Evolutionary conservation across 306 rosid species (phyloP).

Genomic region (Abrus pulchellus): DNA sequence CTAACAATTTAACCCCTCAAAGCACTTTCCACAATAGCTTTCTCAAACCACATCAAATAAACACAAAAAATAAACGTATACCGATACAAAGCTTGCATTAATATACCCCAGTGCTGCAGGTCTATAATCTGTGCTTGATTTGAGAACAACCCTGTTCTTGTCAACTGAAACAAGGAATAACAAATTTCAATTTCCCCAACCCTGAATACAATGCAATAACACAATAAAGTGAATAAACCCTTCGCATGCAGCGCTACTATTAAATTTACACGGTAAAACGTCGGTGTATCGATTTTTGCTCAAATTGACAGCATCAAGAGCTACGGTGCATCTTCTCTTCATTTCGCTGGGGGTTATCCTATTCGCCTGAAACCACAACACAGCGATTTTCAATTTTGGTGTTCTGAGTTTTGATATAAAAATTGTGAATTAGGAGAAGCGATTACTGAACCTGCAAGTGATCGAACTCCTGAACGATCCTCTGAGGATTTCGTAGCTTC

Average conservation of each 20-base stretch:
- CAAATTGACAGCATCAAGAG: constrained; percentile 71
- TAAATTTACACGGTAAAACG: constrained; percentile 78
- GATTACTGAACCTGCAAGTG: constrained; percentile 64
- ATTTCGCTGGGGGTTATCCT: constrained; percentile 72
- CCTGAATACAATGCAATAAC: neutral
- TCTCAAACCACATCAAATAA: constrained; percentile 21
- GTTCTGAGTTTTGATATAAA: neutral
- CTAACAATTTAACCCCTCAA: constrained; percentile 11
- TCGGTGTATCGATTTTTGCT: constrained; percentile 80
- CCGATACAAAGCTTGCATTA: constrained; percentile 88
- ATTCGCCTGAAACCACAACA: constrained; percentile 59
- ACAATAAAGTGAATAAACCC: neutral
- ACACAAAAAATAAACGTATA: constrained; percentile 37
- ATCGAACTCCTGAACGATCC: constrained; percentile 70
- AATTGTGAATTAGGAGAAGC: neutral
- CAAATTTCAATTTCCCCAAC: constrained; percentile 10
- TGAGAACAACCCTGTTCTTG: constrained; percentile 72
- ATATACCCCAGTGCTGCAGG: constrained; percentile 84
- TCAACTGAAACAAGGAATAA: constrained; percentile 70
- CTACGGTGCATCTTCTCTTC: constrained; percentile 70
- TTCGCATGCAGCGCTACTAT: neutral
- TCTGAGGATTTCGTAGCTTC: constrained; percentile 61
- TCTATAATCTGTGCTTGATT: constrained; percentile 80
- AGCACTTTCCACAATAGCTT: neutral
- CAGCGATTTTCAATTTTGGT: neutral